phyloP scores from a whole-genome alignment of 768 basidiomycete species.

The Suillus paluster region DNA sequence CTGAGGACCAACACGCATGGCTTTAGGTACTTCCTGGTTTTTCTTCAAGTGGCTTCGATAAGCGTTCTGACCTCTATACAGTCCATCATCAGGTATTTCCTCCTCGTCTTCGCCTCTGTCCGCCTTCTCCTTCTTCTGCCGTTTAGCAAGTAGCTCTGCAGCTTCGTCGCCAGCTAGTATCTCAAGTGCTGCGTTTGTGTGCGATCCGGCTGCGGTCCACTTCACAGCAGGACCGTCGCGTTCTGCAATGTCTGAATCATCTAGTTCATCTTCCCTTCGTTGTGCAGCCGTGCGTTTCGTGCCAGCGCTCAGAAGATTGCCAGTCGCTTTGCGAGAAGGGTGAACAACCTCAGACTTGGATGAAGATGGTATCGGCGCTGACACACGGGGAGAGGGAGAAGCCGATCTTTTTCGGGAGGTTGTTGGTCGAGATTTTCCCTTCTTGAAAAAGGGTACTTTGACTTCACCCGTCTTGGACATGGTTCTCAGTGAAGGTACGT shows the following conservation, averaged over 20 bases:
- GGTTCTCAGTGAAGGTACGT: constrained; percentile 8
- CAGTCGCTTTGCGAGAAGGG: constrained; percentile 67
- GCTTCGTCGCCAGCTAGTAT: constrained; percentile 85
- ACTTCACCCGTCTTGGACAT: constrained; percentile 42
- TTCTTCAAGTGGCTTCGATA: constrained; percentile 84
- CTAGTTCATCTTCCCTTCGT: constrained; percentile 51
- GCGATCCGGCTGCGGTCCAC: constrained; percentile 79
- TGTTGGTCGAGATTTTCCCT: constrained; percentile 77
- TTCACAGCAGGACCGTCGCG: constrained; percentile 66
- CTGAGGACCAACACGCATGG: constrained; percentile 85
- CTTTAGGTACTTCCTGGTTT: constrained; percentile 82
- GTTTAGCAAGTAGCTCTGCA: constrained; percentile 75
- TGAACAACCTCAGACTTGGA: constrained; percentile 76
- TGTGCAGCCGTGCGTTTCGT: constrained; percentile 65
- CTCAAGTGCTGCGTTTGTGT: constrained; percentile 71
- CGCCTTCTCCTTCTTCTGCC: constrained; percentile 57
- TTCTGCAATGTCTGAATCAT: constrained; percentile 61
- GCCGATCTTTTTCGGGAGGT: constrained; percentile 76
- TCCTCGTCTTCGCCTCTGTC: constrained; percentile 56
- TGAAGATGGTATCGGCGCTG: constrained; percentile 25
- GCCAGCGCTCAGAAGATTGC: constrained; percentile 79
- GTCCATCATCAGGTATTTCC: constrained; percentile 76
- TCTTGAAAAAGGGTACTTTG: constrained; percentile 89
- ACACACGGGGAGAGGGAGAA: constrained; percentile 49
- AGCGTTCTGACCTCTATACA: constrained; percentile 84